Evolutionary conservation across 768 basidiomycete genomes (phyloP).

Genomic region (Chiua virens): DNA sequence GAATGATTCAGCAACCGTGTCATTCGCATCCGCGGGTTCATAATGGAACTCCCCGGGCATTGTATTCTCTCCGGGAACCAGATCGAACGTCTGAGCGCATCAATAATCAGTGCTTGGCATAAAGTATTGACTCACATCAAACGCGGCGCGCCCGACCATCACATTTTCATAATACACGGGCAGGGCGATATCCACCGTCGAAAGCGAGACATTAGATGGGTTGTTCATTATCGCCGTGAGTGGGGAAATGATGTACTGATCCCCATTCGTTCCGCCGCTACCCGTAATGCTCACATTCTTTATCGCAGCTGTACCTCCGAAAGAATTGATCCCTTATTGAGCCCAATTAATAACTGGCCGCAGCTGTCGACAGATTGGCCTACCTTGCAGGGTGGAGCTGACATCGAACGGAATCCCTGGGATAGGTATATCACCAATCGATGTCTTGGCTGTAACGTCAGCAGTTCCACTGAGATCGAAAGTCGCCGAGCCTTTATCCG

Average conservation of each 20-base stretch:
- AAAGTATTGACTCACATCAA: slow-evolving; percentile 43
- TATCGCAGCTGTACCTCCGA: slow-evolving; percentile 51
- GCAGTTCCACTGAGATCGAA: slow-evolving; percentile 57
- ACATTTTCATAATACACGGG: slow-evolving; percentile 57
- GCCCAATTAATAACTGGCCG: background rate
- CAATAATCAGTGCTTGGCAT: background rate
- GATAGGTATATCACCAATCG: slow-evolving; percentile 68
- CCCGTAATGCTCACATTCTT: slow-evolving; percentile 61
- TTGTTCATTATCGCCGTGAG: slow-evolving; percentile 61
- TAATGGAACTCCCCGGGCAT: slow-evolving; percentile 66
- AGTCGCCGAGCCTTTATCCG: slow-evolving; percentile 43
- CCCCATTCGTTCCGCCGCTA: slow-evolving; percentile 63
- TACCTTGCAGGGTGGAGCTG: slow-evolving; percentile 53
- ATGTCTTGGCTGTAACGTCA: slow-evolving; percentile 57
- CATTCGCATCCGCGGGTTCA: slow-evolving; percentile 60
- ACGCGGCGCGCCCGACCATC: slow-evolving; percentile 57
- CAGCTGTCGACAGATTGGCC: background rate
- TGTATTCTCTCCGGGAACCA: slow-evolving; percentile 57
- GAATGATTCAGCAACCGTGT: slow-evolving; percentile 64
- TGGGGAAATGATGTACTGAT: slow-evolving; percentile 56
- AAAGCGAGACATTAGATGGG: slow-evolving; percentile 65
- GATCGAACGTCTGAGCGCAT: slow-evolving; percentile 46
- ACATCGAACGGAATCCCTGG: slow-evolving; percentile 64
- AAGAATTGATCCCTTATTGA: slow-evolving; percentile 53
- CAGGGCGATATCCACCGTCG: slow-evolving; percentile 56